Evolutionary conservation across 2,329 filamentous ascomycete species (phyloP), one percentile per base, ranked within the genome.

Genomic region (Neodidymelliopsis sp.): DNA sequence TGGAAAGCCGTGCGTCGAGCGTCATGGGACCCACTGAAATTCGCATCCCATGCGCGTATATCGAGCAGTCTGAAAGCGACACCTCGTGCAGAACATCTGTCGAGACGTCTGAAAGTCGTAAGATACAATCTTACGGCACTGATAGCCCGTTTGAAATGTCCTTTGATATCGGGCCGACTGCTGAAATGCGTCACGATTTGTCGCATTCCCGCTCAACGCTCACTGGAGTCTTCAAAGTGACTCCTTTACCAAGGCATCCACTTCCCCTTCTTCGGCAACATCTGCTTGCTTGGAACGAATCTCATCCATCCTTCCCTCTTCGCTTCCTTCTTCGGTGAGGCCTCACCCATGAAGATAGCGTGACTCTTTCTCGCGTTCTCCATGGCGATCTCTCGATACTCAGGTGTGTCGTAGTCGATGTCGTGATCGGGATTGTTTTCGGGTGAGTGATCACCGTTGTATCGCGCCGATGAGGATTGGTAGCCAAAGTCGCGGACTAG

Each of bases 371-470:
- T 52, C 54, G 62, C 62, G 43, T 58, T 63, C 51, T 59, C 44
- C 41, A 63, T 59, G 4, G 62, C 62, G 28, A 53, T 54, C 47
- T 60, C 53, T 27, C 56, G 54, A 1, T 54, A 51, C 35, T 62
- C 52, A 12, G 60, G 53, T 23, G 59, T 61, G 22, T 57, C 56
- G 24, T 63, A 49, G 45, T 65, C 56, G 49, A 63, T 53, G 2
- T 55, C 57, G 54, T 60, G 62, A 18, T 63, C 62, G 2, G 62
- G 62, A 12, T 65, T 65, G 52, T 60, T 65, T 35, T 56, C 57
- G n/a, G 54, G 62, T 7, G 57, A 61, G 47, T 65, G 62, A 48
- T 65, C 62, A 35, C 62, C 62, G 29, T 46, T 57, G 30, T 65
- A 63, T 23, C 62, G 54, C 23, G 62, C 54, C 38, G 59, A 63